Evolutionary conservation across 257 asterid genomes (phyloP).

Genomic region (Osmanthus fragrans): DNA sequence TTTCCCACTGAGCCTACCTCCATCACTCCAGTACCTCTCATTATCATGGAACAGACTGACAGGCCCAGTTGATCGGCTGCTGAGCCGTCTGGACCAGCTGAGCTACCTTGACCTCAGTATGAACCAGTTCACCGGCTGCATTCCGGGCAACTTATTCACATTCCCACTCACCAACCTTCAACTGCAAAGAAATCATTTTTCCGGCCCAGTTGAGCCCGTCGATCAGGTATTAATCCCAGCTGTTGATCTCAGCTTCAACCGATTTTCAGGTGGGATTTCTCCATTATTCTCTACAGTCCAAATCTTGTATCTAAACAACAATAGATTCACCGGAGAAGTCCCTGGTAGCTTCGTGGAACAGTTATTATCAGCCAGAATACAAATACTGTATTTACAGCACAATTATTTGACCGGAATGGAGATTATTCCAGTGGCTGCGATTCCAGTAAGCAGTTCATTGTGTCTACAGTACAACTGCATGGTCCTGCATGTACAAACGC

Average conservation of each 20-base stretch:
- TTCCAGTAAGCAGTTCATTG: slow-evolving; percentile 70
- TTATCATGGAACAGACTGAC: slow-evolving; percentile 70
- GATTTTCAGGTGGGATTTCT: slow-evolving; percentile 69
- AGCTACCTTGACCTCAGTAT: slow-evolving; percentile 74
- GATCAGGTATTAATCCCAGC: slow-evolving; percentile 56
- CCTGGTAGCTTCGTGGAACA: slow-evolving; percentile 76
- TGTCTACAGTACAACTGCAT: slow-evolving; percentile 92
- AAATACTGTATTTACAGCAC: slow-evolving; percentile 69
- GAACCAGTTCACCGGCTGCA: slow-evolving; percentile 71
- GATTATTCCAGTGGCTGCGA: slow-evolving; percentile 73
- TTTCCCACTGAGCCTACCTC: slow-evolving; percentile 53
- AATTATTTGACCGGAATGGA: slow-evolving; percentile 83
- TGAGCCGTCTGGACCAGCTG: slow-evolving; percentile 49
- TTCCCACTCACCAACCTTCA: slow-evolving; percentile 66
- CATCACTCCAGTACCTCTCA: slow-evolving; percentile 66
- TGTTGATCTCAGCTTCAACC: slow-evolving; percentile 84
- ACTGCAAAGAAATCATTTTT: slow-evolving; percentile 70
- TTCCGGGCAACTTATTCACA: slow-evolving; percentile 54
- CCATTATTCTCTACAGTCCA: slow-evolving; percentile 74
- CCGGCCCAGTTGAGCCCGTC: slow-evolving; percentile 60
- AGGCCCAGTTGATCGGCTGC: slow-evolving; percentile 61
- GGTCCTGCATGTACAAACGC: slow-evolving; percentile 76
- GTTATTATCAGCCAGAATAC: slow-evolving; percentile 57
- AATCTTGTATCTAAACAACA: slow-evolving; percentile 72
- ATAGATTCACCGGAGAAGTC: slow-evolving; percentile 80